phyloP scores from a whole-genome alignment of 2,329 filamentous ascomycete species.

The Polytolypa hystricis region DNA sequence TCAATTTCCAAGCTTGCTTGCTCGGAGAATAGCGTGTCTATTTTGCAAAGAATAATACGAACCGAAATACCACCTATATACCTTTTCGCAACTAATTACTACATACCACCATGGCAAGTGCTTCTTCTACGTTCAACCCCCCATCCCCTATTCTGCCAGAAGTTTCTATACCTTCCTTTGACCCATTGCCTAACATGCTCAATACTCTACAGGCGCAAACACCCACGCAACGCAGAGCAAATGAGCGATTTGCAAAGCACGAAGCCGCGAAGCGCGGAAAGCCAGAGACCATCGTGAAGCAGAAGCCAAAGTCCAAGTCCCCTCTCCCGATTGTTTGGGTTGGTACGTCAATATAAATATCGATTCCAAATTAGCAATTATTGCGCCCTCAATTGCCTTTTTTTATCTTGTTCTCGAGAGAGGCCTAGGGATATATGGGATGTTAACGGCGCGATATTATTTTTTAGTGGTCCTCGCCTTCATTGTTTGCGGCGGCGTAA shows the following conservation, averaged over 20 bases:
- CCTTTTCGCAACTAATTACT: no score
- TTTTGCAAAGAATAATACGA: no score
- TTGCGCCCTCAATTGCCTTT: neutral
- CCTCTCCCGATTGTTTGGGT: constrained; percentile 49
- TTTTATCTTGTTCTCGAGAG: neutral
- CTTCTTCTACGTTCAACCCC: no score
- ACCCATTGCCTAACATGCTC: no score
- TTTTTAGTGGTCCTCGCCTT: constrained; percentile 49
- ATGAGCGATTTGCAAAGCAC: constrained; percentile 48
- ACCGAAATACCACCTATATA: no score
- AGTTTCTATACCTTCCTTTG: no score
- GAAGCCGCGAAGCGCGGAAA: constrained; percentile 52
- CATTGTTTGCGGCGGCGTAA: constrained; percentile 49
- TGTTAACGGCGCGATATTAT: constrained; percentile 2
- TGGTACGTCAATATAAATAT: constrained; percentile 35
- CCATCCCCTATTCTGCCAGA: no score
- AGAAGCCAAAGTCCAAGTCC: constrained; percentile 40
- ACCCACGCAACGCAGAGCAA: constrained; percentile 53
- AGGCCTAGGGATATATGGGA: neutral
- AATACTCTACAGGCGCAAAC: constrained; percentile 46
- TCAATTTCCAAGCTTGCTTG: no score
- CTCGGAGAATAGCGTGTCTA: no score
- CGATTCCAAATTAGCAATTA: neutral
- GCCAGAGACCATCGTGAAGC: constrained; percentile 32
- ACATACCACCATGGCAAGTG: no score